phyloP scores from a whole-genome alignment of 2,329 filamentous ascomycete species.

The Helotiales sp. region DNA sequence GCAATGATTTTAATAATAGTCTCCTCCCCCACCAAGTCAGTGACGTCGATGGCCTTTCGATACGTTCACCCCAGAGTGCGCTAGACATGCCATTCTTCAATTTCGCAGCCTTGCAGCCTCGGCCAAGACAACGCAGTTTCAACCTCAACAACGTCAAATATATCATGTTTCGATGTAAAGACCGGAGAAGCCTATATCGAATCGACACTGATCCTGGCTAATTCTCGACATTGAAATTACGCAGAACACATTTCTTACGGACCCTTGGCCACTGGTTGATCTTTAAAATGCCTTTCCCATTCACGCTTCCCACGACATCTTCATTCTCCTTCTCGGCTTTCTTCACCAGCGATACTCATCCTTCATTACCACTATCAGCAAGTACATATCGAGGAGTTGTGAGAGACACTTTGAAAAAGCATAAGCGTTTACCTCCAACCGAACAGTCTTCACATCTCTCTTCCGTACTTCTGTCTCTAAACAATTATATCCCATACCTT shows the following conservation, averaged over 20 bases:
- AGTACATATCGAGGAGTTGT: constrained; percentile 84
- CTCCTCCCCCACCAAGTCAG: neutral
- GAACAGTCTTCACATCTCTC: constrained; percentile 72
- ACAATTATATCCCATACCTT: constrained; percentile 81
- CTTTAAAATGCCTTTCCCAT: constrained; percentile 79
- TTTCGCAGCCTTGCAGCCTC: neutral
- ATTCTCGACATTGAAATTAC: too few species aligned
- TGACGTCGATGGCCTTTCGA: neutral
- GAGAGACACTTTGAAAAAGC: constrained; percentile 79
- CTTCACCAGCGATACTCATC: constrained; percentile 80
- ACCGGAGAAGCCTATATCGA: too few species aligned
- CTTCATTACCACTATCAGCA: constrained; percentile 79
- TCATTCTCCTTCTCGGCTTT: constrained; percentile 77
- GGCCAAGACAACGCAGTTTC: constrained; percentile 3
- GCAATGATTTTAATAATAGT: neutral
- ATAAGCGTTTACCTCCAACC: constrained; percentile 78
- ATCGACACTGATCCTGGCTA: too few species aligned
- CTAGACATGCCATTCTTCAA: neutral
- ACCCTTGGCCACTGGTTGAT: neutral
- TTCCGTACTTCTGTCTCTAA: constrained; percentile 67
- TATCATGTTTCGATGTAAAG: too few species aligned
- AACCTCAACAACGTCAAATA: neutral
- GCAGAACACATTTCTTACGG: too few species aligned
- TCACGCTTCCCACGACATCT: constrained; percentile 85
- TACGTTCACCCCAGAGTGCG: neutral